These are phyloP conservation scores for Boletales sp. DNA, from an alignment of 768 basidiomycete species.

Conservation along the genomic window DNA sequence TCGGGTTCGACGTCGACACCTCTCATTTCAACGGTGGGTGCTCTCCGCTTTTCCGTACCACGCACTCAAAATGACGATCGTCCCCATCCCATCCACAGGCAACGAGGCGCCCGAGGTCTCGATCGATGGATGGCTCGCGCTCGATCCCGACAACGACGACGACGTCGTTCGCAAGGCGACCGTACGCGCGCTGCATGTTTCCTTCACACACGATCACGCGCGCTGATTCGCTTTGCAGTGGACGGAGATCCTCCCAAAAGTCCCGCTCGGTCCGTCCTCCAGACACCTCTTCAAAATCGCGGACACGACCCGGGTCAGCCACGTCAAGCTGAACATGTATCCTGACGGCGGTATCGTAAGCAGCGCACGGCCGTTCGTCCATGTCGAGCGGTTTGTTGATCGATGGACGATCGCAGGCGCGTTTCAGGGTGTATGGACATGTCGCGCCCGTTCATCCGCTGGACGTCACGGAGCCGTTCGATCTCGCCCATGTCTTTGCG, in stretches of 20 bases:
- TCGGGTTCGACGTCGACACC: slow-evolving; percentile 92
- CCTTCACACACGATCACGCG: neutral
- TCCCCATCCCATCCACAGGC: no score
- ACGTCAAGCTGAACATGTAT: slow-evolving; percentile 91
- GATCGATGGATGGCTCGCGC: slow-evolving; percentile 55
- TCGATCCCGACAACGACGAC: slow-evolving; percentile 41
- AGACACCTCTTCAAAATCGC: slow-evolving; percentile 83
- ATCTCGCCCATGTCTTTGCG: slow-evolving; percentile 87
- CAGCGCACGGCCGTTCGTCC: neutral
- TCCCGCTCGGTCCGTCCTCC: slow-evolving; percentile 76
- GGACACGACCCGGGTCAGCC: slow-evolving; percentile 52
- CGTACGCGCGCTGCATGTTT: slow-evolving; percentile 37
- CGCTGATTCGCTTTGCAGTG: slow-evolving; percentile 47
- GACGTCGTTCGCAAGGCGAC: slow-evolving; percentile 41
- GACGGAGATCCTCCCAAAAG: slow-evolving; percentile 73
- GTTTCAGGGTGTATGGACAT: slow-evolving; percentile 87
- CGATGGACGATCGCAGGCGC: slow-evolving; percentile 50
- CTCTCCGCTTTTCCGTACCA: slow-evolving; percentile 1
- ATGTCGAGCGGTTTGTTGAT: neutral
- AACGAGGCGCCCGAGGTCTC: slow-evolving; percentile 86
- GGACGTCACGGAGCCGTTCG: slow-evolving; percentile 51
- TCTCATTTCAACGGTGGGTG: slow-evolving; percentile 81
- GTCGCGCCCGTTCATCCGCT: slow-evolving; percentile 64
- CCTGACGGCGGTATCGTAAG: slow-evolving; percentile 94
- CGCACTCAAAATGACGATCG: neutral